Conservation (phyloP, 1,284 basidiomycete species). For the Ganoderma meredithae region DNA sequence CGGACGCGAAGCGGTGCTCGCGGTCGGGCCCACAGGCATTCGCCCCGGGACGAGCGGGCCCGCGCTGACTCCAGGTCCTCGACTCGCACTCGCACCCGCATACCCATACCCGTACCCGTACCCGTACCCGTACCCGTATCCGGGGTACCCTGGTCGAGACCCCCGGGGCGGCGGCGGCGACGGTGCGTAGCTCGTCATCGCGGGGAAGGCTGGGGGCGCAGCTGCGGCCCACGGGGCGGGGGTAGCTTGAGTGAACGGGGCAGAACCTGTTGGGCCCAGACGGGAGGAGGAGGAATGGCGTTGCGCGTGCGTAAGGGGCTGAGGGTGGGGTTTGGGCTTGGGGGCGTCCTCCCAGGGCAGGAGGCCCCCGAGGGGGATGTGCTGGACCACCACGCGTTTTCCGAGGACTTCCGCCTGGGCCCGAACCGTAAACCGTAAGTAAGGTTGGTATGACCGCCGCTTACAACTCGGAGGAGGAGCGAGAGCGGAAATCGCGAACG, state of each 20-base stretch:
- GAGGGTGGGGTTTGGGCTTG: conserved; percentile 2
- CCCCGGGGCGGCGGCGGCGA: background rate
- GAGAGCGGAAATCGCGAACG: too few relatives aligned
- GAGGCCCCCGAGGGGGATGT: conserved; percentile 87
- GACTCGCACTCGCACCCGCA: background rate
- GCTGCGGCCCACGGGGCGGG: conserved; percentile 12
- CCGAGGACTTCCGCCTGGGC: conserved; percentile 87
- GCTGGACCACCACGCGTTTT: conserved; percentile 97
- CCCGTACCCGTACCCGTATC: background rate
- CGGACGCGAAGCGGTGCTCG: conserved; percentile 33
- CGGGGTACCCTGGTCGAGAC: background rate
- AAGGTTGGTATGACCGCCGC: too few relatives aligned
- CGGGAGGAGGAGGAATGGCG: background rate
- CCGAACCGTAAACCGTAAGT: background rate
- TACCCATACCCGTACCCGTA: too few relatives aligned
- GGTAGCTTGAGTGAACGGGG: conserved; percentile 32
- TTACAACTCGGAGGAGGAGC: background rate
- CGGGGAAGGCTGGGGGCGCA: background rate
- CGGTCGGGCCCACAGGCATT: conserved; percentile 37
- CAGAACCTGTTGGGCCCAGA: conserved; percentile 11
- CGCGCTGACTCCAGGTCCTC: background rate
- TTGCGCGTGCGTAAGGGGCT: background rate
- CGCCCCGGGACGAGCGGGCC: conserved; percentile 32
- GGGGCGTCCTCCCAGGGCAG: conserved; percentile 63
- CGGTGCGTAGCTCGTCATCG: background rate